Conservation (phyloP, 768 basidiomycete species). For the Termitomyces heimii region DNA sequence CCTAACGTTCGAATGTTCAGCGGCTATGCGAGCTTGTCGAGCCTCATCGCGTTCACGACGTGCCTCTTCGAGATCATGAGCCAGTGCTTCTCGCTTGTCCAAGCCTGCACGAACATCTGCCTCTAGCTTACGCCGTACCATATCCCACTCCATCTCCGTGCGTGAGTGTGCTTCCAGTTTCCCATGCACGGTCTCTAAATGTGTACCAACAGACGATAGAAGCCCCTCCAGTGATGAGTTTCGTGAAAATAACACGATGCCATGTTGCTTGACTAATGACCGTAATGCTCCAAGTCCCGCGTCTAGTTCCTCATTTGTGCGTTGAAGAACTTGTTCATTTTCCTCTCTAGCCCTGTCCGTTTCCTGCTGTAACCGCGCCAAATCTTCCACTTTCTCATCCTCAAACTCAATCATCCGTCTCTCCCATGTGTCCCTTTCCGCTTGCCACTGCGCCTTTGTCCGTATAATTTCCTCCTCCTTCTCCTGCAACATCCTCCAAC, state of each 20-base stretch:
- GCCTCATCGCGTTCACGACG: constrained; percentile 47
- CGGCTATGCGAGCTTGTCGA: constrained; percentile 24
- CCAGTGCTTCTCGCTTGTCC: constrained; percentile 41
- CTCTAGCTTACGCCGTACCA: constrained; percentile 36
- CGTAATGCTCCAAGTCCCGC: constrained; percentile 42
- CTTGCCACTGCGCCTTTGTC: constrained; percentile 33
- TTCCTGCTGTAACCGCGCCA: constrained; percentile 41
- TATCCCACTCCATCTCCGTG: constrained; percentile 44
- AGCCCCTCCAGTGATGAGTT: constrained; percentile 46
- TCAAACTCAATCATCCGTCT: constrained; percentile 42
- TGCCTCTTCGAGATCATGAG: constrained; percentile 48
- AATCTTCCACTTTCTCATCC: constrained; percentile 42
- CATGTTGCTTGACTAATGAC: constrained; percentile 48
- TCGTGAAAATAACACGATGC: constrained; percentile 46
- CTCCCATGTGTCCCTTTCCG: constrained; percentile 46
- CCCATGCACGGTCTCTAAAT: constrained; percentile 43
- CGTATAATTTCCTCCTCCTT: constrained; percentile 32
- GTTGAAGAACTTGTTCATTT: constrained; percentile 28
- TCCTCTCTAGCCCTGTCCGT: constrained; percentile 36
- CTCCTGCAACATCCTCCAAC: constrained; percentile 31
- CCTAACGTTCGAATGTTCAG: constrained; percentile 1
- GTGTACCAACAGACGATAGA: constrained; percentile 40
- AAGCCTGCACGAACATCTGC: constrained; percentile 41
- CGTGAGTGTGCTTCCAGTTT: constrained; percentile 36
- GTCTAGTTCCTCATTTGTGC: constrained; percentile 44